Percentiles rank a stretch among this genome's conserved stretches.
These are phyloP conservation scores for Verticillium albo-atrum DNA, from an alignment of 2,329 filamentous ascomycete species.

Conservation along the genomic window DNA sequence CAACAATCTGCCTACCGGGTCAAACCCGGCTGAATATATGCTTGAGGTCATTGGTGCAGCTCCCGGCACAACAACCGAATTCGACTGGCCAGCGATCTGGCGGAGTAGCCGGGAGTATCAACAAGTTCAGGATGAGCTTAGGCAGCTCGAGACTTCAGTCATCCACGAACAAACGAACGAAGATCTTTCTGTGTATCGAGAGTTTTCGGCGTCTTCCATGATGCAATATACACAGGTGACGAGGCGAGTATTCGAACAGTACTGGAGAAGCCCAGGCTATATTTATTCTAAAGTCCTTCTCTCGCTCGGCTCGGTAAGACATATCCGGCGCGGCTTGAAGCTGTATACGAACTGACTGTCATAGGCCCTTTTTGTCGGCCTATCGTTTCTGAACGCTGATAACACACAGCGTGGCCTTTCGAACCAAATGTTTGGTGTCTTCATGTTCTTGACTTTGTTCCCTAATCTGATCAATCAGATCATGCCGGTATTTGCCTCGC, in stretches of 20 bases:
- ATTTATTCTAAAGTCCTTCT: conserved; percentile 49
- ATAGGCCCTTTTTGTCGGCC: conserved; percentile 59
- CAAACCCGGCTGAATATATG: conserved; percentile 52
- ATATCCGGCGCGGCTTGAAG: too few relatives aligned
- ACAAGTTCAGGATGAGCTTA: conserved; percentile 14
- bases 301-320: conserved; percentile 12
- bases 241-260: conserved; percentile 29
- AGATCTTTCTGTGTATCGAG: conserved; percentile 15
- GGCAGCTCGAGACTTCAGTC: background rate
- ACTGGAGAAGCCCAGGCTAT: conserved; percentile 47
- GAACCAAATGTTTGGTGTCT: conserved; percentile 68
- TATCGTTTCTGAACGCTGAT: conserved; percentile 59
- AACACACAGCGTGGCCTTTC: conserved; percentile 62
- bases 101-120: conserved; percentile 34
- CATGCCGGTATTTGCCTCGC: conserved; percentile 66
- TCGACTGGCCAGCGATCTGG: conserved; percentile 44
- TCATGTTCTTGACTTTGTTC: conserved; percentile 69
- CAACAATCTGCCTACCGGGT: conserved; percentile 37
- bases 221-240: conserved; percentile 27
- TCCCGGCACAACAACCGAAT: conserved; percentile 39
- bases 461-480: conserved; percentile 60
- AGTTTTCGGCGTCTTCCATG: conserved; percentile 23
- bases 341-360: background rate
- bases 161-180: background rate
- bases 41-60: conserved; percentile 20